phyloP scores from a whole-genome alignment of 768 basidiomycete species.

The Boletus rex-veris region DNA sequence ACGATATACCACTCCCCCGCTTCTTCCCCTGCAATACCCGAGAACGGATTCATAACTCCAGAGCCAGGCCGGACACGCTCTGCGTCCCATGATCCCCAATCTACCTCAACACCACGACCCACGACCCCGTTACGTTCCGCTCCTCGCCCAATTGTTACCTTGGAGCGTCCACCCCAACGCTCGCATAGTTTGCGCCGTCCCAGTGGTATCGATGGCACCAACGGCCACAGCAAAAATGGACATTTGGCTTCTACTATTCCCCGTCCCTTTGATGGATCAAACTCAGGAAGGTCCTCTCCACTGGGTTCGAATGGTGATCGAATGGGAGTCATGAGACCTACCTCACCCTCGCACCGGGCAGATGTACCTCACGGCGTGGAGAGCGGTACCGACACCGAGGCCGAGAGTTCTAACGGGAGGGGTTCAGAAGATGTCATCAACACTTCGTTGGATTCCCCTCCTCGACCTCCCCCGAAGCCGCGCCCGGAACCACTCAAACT shows the following conservation, averaged over 20 bases:
- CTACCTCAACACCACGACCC: constrained; percentile 4
- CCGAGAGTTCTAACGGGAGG: constrained; percentile 44
- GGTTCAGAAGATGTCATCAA: constrained; percentile 24
- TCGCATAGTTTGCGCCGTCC: constrained; percentile 26
- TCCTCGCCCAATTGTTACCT: constrained; percentile 29
- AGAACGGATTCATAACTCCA: constrained; percentile 33
- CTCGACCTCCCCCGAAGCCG: constrained; percentile 44
- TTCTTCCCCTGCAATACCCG: constrained; percentile 35
- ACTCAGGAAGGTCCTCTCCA: constrained; percentile 20
- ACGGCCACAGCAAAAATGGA: constrained; percentile 4
- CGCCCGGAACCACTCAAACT: constrained; percentile 32
- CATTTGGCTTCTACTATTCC: constrained; percentile 5
- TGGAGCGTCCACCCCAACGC: constrained; percentile 36
- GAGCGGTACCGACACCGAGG: constrained; percentile 71
- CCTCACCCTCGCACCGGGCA: constrained; percentile 58
- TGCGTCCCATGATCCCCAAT: constrained; percentile 30
- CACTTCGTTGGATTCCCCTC: constrained; percentile 31
- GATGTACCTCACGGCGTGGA: constrained; percentile 74
- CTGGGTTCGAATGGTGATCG: constrained; percentile 21
- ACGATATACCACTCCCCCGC: constrained; percentile 36
- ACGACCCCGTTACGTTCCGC: constrained; percentile 15
- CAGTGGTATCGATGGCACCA: constrained; percentile 7
- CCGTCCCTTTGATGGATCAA: constrained; percentile 17
- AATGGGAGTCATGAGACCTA: constrained; percentile 32
- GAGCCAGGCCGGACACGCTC: constrained; percentile 43